Base-by-base conservation (phyloP, 441 rosid genomes). In the Biscutella laevigata region DNA sequence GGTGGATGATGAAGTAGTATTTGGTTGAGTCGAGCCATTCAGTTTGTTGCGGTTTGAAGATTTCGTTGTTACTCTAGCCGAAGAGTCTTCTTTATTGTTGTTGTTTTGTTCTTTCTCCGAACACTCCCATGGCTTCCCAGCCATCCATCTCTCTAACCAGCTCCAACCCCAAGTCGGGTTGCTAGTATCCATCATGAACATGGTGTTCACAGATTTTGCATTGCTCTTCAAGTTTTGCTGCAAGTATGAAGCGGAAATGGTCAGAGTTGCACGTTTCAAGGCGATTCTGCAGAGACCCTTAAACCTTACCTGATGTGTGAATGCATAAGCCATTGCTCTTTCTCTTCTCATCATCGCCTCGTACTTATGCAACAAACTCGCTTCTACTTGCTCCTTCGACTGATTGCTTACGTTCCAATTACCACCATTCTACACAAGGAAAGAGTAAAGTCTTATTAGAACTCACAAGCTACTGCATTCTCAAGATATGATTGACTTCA, bases 91-190 rank as follows among this genome's bases (percentile, higher is more conserved):
- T n/a, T n/a, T n/a, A n/a, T n/a, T 66, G 39, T 58, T 62, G 45
- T 40, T 56, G 50, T 72, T 83, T 47, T 79, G 83, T 3, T 74
- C 51, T 33, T 30, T 44, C 58, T 72, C 68, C 10, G 70, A 67
- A 66, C 64, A 70, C 57, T 91, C 96, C 88, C 95, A 83, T 62
- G 95, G 86, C 62, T 78, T 79, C 4, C 91, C 79, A 52, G 96
- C 85, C 83, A 80, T 82, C 98, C 90, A 80, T 41, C 86, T 70
- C 49, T 83, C 90, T 29, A 77, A 67, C 81, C 81, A 78, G 67
- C 83, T 74, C 87, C 91, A 83, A 55, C 90, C 90, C 90, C 90
- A 83, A 4, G 77, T 59, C 14, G 79, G 86, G 58, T 80, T 78
- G 58, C 57, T 78, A 13, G 73, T 78, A 70, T 83, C 84, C 35